Evolutionary conservation across 441 rosid genomes (phyloP), one percentile per base, ranked within the genome.

Genomic region (Aleurites moluccanus): DNA sequence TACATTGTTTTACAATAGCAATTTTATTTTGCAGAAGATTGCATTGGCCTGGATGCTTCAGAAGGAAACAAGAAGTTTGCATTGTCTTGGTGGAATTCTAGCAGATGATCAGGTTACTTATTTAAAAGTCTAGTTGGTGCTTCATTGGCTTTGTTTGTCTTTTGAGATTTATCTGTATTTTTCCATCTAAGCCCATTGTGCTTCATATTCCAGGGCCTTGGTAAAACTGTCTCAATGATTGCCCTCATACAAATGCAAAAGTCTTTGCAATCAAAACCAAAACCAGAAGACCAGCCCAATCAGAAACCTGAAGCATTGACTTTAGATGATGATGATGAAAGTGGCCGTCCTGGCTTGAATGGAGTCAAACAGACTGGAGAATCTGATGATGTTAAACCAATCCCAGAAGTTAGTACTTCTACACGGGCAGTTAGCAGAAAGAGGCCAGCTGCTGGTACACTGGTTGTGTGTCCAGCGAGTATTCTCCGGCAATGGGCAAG

Each of bases 31-130:
- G 65, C 90, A 96, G 99, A 96, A 89, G 85, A 96, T 96, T 88
- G 99, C 99, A 65, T 84, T 96, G 86, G 88, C 93, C 35, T 96
- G 99, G 99, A 96, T 91, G 98, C 88, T 88, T 82, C 97, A 89
- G 76, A 95, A 89, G 83, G 98, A 96, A 89, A 90, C 88, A 35
- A 91, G 83, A 82, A 90, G 97, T 77, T 79, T 84, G 77, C 91
- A 87, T 70, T 96, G 97, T 82, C 73, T 85, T 50, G 99, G 99
- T 75, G 99, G 99, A 79, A 96, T 96, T 77, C 80, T 96, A 81
- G 97, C 99, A 64, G 99, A 96, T 88, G 98, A 96, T 82, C 99
- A 96, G 97, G 99, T 96, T 64, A 62, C 47, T 81, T 45, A 53
- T 74, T 75, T 60, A 47, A 70, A 61, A 79, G 42, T 74, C 52